phyloP scores from a whole-genome alignment of 306 rosid species.

The Quercus agrifolia region DNA sequence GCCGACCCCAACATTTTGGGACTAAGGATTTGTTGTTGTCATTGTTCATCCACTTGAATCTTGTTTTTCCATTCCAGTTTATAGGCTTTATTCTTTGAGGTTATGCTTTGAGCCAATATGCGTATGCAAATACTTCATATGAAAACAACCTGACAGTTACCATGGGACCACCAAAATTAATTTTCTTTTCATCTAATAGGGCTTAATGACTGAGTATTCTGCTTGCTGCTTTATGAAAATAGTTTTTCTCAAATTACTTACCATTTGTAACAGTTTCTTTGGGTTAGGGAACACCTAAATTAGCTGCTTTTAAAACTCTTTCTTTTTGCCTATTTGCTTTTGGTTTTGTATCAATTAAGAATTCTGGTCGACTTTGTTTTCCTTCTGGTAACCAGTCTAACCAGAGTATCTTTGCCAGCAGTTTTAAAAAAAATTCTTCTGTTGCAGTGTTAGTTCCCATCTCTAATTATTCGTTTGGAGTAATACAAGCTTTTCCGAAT shows the following conservation, averaged over 20 bases:
- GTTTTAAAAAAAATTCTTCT: conserved; percentile 8
- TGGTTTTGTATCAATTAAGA: neutral
- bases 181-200: neutral
- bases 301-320: neutral
- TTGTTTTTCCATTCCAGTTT: conserved; percentile 2
- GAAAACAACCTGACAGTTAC: neutral
- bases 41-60: conserved; percentile 8
- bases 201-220: neutral
- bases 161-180: neutral
- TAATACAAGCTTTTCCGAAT: conserved; percentile 57
- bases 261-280: conserved; percentile 8
- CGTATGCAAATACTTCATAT: neutral
- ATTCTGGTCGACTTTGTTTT: conserved; percentile 6
- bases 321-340: conserved; percentile 15
- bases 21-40: too few species aligned
- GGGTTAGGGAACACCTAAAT: neutral
- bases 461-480: conserved; percentile 36
- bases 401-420: neutral
- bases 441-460: conserved; percentile 24
- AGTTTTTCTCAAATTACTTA: neutral
- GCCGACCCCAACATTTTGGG: too few species aligned
- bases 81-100: neutral
- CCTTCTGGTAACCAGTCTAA: neutral
- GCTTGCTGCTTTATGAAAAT: neutral
- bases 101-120: neutral